Conservation (phyloP, 306 rosid species). For the Dalbergia cochinchinensis region DNA sequence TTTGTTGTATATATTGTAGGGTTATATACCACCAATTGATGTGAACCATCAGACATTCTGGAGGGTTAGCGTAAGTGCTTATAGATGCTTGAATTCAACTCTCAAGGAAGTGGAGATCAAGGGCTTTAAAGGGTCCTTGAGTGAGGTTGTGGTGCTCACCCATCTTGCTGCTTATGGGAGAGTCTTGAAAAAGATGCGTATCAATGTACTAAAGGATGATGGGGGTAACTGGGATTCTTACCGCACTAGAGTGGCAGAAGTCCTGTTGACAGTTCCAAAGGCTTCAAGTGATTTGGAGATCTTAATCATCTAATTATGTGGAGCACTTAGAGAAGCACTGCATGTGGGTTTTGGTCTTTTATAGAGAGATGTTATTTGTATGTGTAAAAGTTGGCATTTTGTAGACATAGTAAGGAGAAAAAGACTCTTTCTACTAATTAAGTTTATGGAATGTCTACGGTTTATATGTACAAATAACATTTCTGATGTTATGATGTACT, state of each 20-base stretch:
- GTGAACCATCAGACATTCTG: neutral
- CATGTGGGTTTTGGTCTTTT: too few relatives aligned
- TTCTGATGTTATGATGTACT: too few relatives aligned
- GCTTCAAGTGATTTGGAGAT: constrained; percentile 33
- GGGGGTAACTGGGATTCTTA: neutral
- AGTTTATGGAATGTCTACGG: too few relatives aligned
- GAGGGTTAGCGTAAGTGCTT: neutral
- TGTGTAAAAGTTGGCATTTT: too few relatives aligned
- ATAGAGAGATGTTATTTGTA: too few relatives aligned
- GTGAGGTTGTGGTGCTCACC: neutral
- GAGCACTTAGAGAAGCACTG: neutral
- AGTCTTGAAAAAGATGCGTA: neutral
- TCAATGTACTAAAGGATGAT: neutral
- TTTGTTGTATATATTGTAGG: constrained; percentile 30
- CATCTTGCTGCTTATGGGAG: neutral
- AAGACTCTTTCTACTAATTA: too few relatives aligned
- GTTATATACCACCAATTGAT: neutral
- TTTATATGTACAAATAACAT: too few relatives aligned
- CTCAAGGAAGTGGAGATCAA: constrained; percentile 32
- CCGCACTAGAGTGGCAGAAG: neutral
- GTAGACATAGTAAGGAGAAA: too few relatives aligned
- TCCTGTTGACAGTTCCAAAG: neutral
- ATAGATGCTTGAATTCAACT: constrained; percentile 4
- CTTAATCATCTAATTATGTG: neutral
- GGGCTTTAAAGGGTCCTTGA: neutral